Conservation (phyloP, 2,329 filamentous ascomycete genomes). For the Alternaria brassicae region DNA sequence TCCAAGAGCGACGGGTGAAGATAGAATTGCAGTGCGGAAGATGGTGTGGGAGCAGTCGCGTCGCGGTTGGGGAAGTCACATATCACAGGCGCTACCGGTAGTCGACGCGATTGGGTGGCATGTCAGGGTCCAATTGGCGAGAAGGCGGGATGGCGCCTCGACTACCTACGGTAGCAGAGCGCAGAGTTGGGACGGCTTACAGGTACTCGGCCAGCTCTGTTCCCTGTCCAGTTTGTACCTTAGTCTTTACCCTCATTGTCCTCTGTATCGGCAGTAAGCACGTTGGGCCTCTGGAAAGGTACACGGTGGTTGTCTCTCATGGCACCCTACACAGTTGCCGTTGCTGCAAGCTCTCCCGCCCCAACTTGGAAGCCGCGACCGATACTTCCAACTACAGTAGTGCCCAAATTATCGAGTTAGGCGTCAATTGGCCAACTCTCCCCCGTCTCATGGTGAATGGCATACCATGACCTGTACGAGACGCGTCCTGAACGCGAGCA, state of each 20-base stretch:
- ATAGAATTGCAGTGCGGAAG: neutral
- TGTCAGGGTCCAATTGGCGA: slow-evolving; percentile 24
- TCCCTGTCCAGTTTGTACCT: neutral
- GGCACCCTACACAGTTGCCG: neutral
- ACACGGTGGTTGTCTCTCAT: neutral
- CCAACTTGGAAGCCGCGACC: neutral
- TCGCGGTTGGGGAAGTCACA: slow-evolving; percentile 30
- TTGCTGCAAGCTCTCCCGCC: neutral
- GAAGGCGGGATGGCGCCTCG: slow-evolving; percentile 7
- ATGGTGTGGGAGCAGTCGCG: slow-evolving; percentile 32
- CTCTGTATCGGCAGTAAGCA: neutral
- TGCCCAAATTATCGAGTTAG: neutral
- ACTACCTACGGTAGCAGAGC: neutral
- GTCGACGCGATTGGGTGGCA: slow-evolving; percentile 27
- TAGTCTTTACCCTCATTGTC: neutral
- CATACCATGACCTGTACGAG: neutral
- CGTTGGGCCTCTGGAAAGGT: neutral
- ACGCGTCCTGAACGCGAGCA: neutral
- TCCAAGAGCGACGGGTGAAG: neutral
- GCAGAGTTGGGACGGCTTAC: neutral
- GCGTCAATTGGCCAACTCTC: neutral
- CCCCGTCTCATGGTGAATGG: neutral
- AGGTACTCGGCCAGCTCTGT: neutral
- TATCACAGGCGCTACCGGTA: slow-evolving; percentile 18
- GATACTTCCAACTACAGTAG: neutral